Evolutionary conservation across 2,329 filamentous ascomycete species (phyloP).

Genomic region (Pseudopyricularia cyperi): DNA sequence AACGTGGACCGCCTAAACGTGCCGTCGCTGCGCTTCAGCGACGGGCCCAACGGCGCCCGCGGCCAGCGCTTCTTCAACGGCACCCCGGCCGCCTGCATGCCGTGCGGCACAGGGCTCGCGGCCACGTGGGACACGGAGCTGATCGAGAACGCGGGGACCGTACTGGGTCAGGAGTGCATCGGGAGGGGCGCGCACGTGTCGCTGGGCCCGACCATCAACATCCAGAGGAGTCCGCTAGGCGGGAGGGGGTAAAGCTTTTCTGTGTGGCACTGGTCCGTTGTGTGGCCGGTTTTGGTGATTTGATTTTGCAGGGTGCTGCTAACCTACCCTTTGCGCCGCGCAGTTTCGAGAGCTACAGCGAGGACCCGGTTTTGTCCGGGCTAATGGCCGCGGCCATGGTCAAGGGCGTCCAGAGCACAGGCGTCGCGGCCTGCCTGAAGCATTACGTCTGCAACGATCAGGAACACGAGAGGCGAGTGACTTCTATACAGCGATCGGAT

Average conservation of each 20-base stretch:
- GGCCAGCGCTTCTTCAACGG: slow-evolving; percentile 17
- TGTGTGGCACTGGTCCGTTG: not conserved
- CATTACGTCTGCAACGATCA: slow-evolving; percentile 27
- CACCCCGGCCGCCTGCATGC: slow-evolving; percentile 31
- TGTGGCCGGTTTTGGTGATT: not conserved
- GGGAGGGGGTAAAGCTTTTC: slow-evolving; percentile 14
- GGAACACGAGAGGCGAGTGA: slow-evolving; percentile 17
- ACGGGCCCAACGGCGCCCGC: slow-evolving; percentile 20
- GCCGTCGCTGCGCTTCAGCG: slow-evolving; percentile 18
- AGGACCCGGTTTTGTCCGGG: slow-evolving; percentile 25
- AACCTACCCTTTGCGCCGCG: not conserved
- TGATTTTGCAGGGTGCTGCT: not conserved
- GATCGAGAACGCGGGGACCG: slow-evolving; percentile 47
- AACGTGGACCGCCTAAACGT: slow-evolving; percentile 15
- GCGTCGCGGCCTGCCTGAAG: slow-evolving; percentile 23
- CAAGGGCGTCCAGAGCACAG: slow-evolving; percentile 20
- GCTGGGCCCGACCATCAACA: slow-evolving; percentile 44
- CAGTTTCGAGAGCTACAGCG: slow-evolving; percentile 22
- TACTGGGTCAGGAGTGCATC: slow-evolving; percentile 54
- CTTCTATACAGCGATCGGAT: not conserved
- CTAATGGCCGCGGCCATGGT: slow-evolving; percentile 19
- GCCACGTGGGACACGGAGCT: slow-evolving; percentile 55
- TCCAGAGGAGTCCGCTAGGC: slow-evolving; percentile 23
- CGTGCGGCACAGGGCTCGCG: slow-evolving; percentile 32
- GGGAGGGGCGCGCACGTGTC: slow-evolving; percentile 57